Base-by-base conservation (phyloP, 192 early-diverging fungal genomes). In the Backusella australiensis region DNA sequence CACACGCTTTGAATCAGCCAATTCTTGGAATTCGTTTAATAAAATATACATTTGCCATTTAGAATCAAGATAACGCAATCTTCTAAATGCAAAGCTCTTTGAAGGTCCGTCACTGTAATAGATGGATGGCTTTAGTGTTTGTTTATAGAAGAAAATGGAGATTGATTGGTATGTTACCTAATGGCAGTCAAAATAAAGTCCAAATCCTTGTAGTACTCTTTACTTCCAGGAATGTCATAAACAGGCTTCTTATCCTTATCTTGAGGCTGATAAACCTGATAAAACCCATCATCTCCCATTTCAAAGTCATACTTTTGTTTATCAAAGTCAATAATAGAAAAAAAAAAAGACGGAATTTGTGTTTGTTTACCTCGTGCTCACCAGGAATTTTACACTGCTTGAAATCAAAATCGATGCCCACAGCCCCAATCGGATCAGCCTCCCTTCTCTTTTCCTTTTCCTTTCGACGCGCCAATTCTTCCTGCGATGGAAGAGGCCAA, bases 1-100 rank as follows among this genome's bases (percentile, higher is more conserved):
- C 11, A 97, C 96, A 67, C 88, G 76, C 86, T 99, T 97, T 67
- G 93, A 89, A 75, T 97, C 95, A 29, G 95, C 91, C 34, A 96
- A 89, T 84, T 99, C 97, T 70, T 96, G 92, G 88, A 93, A 95
- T 81, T 99, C 97, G 80, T 96, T 96, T 39, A 97, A 79, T 34
- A 99, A 82, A 26, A 90, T 85, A 83, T 97, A 97, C 90, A 99
- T 92, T 78, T 93, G 90, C 91, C 96, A 99, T 81, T 95, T 95
- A 76, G 88, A 89, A 77, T 99, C 97, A 35, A 99, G 82, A 84
- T 95, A 97, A 8, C 93, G 87, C 67, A 99, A 84, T 29, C 97
- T 88, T 52, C 95, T 87, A 78, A 91, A 99, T 0, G 95, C 94
- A 85, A 96, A 97, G 69, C 91, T 92, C 84, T 99, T 99, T 35